phyloP scores from a whole-genome alignment of 305 asterid genomes.

The Rubia balearica region DNA sequence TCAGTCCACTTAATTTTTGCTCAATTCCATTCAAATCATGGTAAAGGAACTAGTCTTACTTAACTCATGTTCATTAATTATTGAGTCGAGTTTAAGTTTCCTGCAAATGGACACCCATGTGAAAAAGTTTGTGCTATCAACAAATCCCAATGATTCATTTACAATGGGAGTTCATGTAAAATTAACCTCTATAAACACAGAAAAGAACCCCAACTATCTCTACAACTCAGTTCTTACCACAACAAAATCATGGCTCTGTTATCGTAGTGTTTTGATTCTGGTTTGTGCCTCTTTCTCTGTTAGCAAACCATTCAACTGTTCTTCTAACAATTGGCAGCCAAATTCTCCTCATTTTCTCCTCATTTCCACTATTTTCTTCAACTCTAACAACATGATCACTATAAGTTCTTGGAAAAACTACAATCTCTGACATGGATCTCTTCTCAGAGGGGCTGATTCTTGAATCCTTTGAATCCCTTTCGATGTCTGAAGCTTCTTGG shows the following conservation, averaged over 20 bases:
- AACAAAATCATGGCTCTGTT: conserved; percentile 18
- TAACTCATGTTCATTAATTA: background rate
- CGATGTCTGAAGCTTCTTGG: conserved; percentile 13
- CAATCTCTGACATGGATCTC: conserved; percentile 75
- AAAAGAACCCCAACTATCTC: background rate
- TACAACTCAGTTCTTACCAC: background rate
- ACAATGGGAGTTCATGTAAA: conserved; percentile 3
- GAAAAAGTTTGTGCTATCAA: too few relatives aligned
- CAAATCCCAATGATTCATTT: conserved; percentile 5
- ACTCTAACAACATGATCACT: conserved; percentile 5
- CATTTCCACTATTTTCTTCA: conserved; percentile 21
- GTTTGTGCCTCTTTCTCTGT: conserved; percentile 30
- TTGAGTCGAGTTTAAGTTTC: too few relatives aligned
- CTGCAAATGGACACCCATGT: background rate
- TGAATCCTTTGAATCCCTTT: conserved; percentile 16
- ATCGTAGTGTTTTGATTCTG: conserved; percentile 8
- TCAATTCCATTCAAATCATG: too few relatives aligned
- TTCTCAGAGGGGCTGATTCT: conserved; percentile 23
- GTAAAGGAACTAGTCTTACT: too few relatives aligned
- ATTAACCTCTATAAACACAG: background rate
- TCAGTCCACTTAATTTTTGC: too few relatives aligned
- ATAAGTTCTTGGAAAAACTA: conserved; percentile 41
- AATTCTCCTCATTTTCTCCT: conserved; percentile 26
- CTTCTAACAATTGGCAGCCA: conserved; percentile 44
- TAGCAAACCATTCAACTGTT: conserved; percentile 42